Evolutionary conservation across 148 eudicot species (phyloP), one percentile per base, ranked within the genome.

Genomic region (Mesembryanthemum crystallinum): DNA sequence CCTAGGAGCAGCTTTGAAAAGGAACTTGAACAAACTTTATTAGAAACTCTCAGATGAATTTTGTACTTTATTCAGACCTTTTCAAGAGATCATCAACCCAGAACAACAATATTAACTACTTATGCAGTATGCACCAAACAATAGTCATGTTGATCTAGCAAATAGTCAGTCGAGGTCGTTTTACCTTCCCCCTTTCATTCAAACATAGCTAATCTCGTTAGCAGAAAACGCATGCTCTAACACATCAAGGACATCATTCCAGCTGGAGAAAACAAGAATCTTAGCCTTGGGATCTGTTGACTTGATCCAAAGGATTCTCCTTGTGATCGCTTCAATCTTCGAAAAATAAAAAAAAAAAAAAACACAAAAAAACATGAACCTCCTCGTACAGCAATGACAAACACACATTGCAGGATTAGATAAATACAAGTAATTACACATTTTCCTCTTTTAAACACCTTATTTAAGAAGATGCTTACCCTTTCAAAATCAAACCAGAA

Each of bases 171-270:
- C 33, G 59, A 9, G 45, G 39, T 17, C 58, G 13, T 30, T 63
- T 58, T 78, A 92, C 98, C 97, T 90, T 77, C 97, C 96, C 70
- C 98, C 97, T 88, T 90, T 88, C 97, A 92, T 94, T 76, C 96
- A 84, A 37, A 89, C 83, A 74, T 77, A 90, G 80, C 88, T 90
- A 74, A 94, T 92, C 73, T 76, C 80, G 52, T 92, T 94, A 58
- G 97, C 85, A 49, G 87, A 52, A 66, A 94, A 92, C 14, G 98
- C 92, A 82, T 94, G 98, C 72, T 92, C 91, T 80, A 94, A 80
- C 52, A 94, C 97, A 69, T 94, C 98, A 45, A 94, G 94, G 74
- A 94, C 98, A 64, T 94, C 98, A 73, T 90, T 88, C 98, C 98
- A 94, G 80, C 97, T 92, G 33, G 97, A 88, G 87, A 94, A 94